phyloP scores from a whole-genome alignment of 2,329 filamentous ascomycete species.

The Xenosphaeropsis pyriputrescens region DNA sequence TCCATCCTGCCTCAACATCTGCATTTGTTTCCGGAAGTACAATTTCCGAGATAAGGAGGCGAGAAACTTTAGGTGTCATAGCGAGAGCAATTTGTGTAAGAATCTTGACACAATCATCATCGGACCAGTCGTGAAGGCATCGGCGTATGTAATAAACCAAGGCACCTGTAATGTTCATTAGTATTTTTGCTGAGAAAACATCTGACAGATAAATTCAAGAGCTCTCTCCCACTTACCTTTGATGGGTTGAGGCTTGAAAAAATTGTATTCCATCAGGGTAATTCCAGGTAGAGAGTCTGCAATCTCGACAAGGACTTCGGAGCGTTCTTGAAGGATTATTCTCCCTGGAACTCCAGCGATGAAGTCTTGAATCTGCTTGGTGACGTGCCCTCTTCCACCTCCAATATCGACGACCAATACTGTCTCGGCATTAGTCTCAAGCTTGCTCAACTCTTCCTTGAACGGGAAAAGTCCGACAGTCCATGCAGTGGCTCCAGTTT shows the following conservation, averaged over 20 bases:
- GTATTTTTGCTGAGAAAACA: neutral
- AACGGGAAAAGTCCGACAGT: conserved; percentile 10
- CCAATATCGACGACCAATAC: conserved; percentile 10
- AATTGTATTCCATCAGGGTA: conserved; percentile 15
- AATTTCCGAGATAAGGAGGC: conserved; percentile 10
- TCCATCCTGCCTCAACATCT: conserved; percentile 4
- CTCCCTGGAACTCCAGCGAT: conserved; percentile 4
- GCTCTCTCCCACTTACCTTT: conserved; percentile 5
- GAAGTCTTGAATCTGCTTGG: conserved; percentile 4
- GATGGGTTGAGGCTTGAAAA: conserved; percentile 20
- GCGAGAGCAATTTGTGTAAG: conserved; percentile 16
- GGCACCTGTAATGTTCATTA: conserved; percentile 11
- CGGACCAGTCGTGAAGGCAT: conserved; percentile 25
- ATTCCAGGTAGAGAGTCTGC: conserved; percentile 6
- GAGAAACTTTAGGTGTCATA: conserved; percentile 7
- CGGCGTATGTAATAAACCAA: conserved; percentile 20
- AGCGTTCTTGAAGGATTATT: conserved; percentile 11
- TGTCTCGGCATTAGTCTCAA: conserved; percentile 9
- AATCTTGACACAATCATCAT: conserved; percentile 17
- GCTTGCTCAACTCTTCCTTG: conserved; percentile 6
- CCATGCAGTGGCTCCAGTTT: conserved; percentile 4
- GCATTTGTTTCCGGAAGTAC: conserved; percentile 4
- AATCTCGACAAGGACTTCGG: conserved; percentile 6
- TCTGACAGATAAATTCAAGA: too few relatives aligned
- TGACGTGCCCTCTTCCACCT: conserved; percentile 6